Conservation (phyloP, 768 basidiomycete species). For the Tylopilus plumbeoviolaceoides region DNA sequence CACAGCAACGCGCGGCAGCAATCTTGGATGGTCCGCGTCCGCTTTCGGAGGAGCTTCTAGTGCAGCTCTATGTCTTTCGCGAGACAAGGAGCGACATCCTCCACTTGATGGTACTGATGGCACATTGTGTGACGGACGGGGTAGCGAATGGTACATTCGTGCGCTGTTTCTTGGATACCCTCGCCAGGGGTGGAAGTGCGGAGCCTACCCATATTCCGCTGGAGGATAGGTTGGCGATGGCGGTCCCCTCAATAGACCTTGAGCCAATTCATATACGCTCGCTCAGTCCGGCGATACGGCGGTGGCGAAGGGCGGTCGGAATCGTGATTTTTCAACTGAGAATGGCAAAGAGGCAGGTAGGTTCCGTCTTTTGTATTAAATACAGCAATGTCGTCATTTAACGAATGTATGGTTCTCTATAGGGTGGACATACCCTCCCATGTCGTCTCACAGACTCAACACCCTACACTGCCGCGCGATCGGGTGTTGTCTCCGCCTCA, state of each 20-base stretch:
- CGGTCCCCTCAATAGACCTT: conserved; percentile 36
- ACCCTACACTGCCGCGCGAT: conserved; percentile 34
- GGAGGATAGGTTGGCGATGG: conserved; percentile 39
- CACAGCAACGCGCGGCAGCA: conserved; percentile 21
- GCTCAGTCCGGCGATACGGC: conserved; percentile 32
- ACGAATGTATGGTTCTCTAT: not conserved
- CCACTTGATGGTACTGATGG: not conserved
- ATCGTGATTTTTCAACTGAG: conserved; percentile 34
- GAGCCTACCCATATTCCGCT: conserved; percentile 21
- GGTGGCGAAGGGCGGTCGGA: conserved; percentile 47
- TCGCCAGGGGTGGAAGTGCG: not conserved
- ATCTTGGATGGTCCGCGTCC: conserved; percentile 33
- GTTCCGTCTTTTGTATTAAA: not conserved
- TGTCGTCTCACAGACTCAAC: conserved; percentile 38
- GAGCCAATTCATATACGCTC: conserved; percentile 27
- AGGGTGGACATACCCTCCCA: conserved; percentile 60
- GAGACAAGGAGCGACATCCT: not conserved
- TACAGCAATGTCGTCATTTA: not conserved
- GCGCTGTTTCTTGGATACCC: not conserved
- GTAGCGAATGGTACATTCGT: not conserved
- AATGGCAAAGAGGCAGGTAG: conserved; percentile 35
- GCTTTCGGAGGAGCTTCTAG: conserved; percentile 28
- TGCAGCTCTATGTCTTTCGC: not conserved
- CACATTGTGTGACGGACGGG: not conserved
- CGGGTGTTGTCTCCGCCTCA: conserved; percentile 17